Percentiles rank a stretch among this genome's conserved stretches.
These are phyloP conservation scores for Viridothelium virens DNA, from an alignment of 495 filamentous ascomycete genomes.

Conservation along the genomic window DNA sequence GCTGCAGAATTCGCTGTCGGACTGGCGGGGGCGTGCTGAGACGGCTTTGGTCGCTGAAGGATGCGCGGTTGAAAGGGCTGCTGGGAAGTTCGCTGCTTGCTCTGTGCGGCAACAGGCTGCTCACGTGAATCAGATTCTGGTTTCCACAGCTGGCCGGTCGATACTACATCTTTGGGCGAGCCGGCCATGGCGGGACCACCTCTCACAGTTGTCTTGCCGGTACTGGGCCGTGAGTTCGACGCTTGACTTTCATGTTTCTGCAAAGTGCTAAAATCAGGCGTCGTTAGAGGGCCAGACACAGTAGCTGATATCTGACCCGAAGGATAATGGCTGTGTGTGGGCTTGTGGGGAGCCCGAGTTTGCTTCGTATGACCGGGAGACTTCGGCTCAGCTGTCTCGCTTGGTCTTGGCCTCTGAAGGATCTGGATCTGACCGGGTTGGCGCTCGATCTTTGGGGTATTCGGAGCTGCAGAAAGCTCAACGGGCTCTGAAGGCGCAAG, in stretches of 20 bases:
- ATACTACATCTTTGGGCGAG: neutral
- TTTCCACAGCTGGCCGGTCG: neutral
- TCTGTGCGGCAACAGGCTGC: neutral
- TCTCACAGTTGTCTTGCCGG: neutral
- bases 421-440: neutral
- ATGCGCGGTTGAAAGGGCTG: constrained; percentile 4
- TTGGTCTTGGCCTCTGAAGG: neutral
- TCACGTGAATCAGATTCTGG: neutral
- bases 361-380: neutral
- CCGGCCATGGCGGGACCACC: neutral
- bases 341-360: neutral
- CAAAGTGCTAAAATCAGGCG: neutral
- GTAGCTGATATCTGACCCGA: constrained; percentile 1
- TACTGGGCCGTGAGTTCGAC: neutral
- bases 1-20: neutral
- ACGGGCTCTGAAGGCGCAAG: constrained; percentile 3
- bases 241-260: neutral
- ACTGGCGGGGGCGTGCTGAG: neutral
- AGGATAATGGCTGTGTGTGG: neutral
- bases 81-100: neutral
- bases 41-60: constrained; percentile 4
- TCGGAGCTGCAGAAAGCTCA: neutral
- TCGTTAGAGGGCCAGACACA: neutral
- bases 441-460: neutral
- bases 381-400: neutral